Percentiles rank a stretch among this genome's conserved stretches.
Conservation (phyloP, 495 filamentous ascomycete genomes). For the Penicillium steckii region DNA sequence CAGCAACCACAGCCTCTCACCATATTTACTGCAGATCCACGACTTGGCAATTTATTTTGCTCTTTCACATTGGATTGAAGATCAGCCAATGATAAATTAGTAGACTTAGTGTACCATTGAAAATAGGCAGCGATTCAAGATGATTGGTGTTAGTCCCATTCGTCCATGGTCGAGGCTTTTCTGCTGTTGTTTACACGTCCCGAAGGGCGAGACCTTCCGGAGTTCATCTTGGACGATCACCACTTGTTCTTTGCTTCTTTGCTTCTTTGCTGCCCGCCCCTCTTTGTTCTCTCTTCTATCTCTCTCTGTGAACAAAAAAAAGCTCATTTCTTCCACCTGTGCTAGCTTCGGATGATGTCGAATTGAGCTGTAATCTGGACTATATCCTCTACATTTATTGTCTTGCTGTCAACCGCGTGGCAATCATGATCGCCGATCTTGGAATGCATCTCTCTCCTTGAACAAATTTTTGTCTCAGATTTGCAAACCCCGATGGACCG, state of each 20-base stretch:
- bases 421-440: conserved; percentile 30
- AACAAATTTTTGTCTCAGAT: conserved; percentile 26
- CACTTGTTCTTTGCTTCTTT: background rate
- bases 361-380: background rate
- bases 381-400: background rate
- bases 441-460: conserved; percentile 25
- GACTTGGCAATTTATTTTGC: background rate
- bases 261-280: too few species aligned
- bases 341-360: background rate
- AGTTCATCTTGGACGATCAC: background rate
- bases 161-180: background rate
- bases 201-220: background rate
- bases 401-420: conserved; percentile 22
- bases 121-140: background rate
- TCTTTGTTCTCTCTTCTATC: background rate
- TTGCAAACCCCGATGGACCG: conserved; percentile 18
- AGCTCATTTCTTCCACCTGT: background rate
- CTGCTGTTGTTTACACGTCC: background rate
- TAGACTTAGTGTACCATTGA: background rate
- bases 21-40: background rate
- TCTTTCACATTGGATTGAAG: background rate
- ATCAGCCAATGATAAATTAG: background rate
- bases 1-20: background rate
- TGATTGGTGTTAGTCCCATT: background rate
- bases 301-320: background rate